Evolutionary conservation across 1,284 basidiomycete genomes (phyloP).

Genomic region (Ceratobasidium sp.): DNA sequence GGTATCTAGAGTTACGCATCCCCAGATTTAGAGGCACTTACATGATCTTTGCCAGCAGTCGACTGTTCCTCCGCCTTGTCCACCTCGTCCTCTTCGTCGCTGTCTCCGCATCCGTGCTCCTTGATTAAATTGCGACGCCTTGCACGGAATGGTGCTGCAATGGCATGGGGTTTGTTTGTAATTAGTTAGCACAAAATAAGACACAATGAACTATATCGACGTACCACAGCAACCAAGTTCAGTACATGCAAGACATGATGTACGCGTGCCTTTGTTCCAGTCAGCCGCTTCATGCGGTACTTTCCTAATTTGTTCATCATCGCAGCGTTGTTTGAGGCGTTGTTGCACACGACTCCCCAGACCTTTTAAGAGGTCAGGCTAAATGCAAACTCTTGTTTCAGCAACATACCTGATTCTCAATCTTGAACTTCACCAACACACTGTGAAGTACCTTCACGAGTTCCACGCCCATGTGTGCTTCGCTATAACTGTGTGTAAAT

Average conservation of each 20-base stretch:
- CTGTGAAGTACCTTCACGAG: background rate
- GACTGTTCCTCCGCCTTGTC: too few species aligned
- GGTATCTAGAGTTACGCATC: too few species aligned
- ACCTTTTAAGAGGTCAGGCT: background rate
- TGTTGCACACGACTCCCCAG: conserved; percentile 8
- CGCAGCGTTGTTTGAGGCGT: background rate
- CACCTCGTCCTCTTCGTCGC: too few species aligned
- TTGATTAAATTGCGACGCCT: too few species aligned
- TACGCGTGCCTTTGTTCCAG: background rate
- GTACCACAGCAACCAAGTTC: background rate
- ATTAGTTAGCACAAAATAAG: too few species aligned
- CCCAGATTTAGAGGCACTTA: background rate
- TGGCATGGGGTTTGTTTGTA: too few species aligned
- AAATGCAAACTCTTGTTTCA: background rate
- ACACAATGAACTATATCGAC: too few species aligned
- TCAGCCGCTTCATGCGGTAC: background rate
- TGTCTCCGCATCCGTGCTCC: too few species aligned
- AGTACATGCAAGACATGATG: conserved; percentile 4
- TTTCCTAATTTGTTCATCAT: background rate
- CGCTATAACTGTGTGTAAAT: background rate
- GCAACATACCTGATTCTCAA: background rate
- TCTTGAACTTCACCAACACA: background rate
- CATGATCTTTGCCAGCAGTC: too few species aligned
- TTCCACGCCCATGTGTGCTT: background rate
- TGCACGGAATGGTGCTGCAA: too few species aligned